These are phyloP conservation scores for Pseudonitzschia pungens DNA, from an alignment of 108 stramenopile species.

Conservation along the genomic window DNA sequence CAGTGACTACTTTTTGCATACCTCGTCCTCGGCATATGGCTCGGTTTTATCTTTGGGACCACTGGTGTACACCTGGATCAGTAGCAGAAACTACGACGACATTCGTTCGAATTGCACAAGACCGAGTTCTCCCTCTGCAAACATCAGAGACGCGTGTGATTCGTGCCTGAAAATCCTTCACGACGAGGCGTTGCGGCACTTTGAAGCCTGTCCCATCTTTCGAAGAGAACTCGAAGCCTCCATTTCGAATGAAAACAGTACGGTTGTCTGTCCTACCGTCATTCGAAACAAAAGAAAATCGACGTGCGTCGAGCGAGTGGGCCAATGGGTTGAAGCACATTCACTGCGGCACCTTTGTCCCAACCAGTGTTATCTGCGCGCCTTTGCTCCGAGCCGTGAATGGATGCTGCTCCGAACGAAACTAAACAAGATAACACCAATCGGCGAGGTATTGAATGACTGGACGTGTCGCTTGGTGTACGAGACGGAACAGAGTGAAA, in stretches of 20 bases:
- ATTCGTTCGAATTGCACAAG: constrained; percentile 4
- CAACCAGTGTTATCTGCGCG: constrained; percentile 43
- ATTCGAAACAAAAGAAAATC: background rate
- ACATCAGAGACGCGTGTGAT: background rate
- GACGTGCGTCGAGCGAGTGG: background rate
- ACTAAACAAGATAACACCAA: constrained; percentile 17
- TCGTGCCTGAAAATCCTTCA: background rate
- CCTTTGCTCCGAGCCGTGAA: constrained; percentile 44
- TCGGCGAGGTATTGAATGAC: constrained; percentile 20
- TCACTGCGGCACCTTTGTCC: constrained; percentile 38
- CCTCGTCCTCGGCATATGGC: constrained; percentile 25
- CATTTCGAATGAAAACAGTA: background rate
- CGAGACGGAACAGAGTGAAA: background rate
- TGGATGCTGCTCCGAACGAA: constrained; percentile 36
- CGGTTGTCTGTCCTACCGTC: background rate
- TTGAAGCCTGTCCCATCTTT: constrained; percentile 14
- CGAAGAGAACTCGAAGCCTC: background rate
- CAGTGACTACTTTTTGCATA: constrained; percentile 28
- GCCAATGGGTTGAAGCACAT: constrained; percentile 6
- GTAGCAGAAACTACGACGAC: background rate
- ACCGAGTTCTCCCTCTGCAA: background rate
- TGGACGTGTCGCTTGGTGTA: constrained; percentile 38
- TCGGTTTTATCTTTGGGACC: constrained; percentile 26
- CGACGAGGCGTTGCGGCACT: constrained; percentile 6
- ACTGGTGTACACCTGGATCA: constrained; percentile 25